These are phyloP conservation scores for Fraxinus cuspidata DNA, from an alignment of 257 asterid genomes.

Conservation along the genomic window DNA sequence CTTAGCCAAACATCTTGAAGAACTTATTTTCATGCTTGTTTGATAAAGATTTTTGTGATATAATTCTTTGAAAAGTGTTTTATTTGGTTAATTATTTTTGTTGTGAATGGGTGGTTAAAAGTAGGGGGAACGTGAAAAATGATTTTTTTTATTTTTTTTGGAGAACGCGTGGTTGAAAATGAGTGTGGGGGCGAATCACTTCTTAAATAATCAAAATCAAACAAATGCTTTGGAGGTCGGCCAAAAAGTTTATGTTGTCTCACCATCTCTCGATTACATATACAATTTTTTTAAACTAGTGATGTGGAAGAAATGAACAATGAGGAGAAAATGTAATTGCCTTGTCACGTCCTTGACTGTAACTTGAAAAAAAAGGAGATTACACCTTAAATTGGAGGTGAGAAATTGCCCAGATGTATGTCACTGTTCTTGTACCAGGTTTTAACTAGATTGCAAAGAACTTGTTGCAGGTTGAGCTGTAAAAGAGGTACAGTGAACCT, in stretches of 20 bases:
- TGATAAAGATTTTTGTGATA: too few relatives aligned
- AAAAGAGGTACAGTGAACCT: not conserved
- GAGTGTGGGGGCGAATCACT: too few relatives aligned
- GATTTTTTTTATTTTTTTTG: too few relatives aligned
- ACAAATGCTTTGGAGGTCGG: not conserved
- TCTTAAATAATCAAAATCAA: too few relatives aligned
- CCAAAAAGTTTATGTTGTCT: not conserved
- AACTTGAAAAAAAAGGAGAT: not conserved
- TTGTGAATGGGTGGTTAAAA: too few relatives aligned
- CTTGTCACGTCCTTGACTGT: not conserved
- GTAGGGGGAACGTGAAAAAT: too few relatives aligned
- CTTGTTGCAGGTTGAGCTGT: not conserved
- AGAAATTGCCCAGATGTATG: not conserved
- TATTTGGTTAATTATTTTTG: too few relatives aligned
- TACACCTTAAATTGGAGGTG: not conserved
- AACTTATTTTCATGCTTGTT: not conserved
- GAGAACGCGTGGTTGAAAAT: too few relatives aligned
- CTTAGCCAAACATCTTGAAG: not conserved
- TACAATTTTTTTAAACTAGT: not conserved
- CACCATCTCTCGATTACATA: too few relatives aligned
- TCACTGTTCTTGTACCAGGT: not conserved
- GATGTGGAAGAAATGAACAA: not conserved
- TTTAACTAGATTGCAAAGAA: not conserved
- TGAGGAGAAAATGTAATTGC: not conserved
- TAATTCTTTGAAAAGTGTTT: too few relatives aligned